These are phyloP conservation scores for Cyberlindnera euphorbiiphila DNA, from an alignment of 805 yeast species.

Conservation along the genomic window DNA sequence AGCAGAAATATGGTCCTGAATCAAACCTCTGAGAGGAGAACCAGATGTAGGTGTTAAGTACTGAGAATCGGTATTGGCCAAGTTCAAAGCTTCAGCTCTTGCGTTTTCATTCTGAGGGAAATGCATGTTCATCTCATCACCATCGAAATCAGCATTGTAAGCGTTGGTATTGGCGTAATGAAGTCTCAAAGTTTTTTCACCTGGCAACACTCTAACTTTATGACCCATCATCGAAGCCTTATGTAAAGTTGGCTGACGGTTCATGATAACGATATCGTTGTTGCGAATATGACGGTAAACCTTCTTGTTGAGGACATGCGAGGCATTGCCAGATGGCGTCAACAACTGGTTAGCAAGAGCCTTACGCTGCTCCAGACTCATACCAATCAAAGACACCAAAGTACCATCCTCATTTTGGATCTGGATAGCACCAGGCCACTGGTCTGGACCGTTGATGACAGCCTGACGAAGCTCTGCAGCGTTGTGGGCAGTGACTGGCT, in stretches of 20 bases:
- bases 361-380: conserved; percentile 91
- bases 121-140: conserved; percentile 99
- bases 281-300: conserved; percentile 93
- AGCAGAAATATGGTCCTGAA: conserved; percentile 98
- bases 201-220: conserved; percentile 92
- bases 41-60: conserved; percentile 98
- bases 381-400: conserved; percentile 73
- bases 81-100: conserved; percentile 88
- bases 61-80: conserved; percentile 97
- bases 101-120: conserved; percentile 98
- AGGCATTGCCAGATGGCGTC: conserved; percentile 68
- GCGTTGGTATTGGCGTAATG: conserved; percentile 99
- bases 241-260: conserved; percentile 98
- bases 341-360: conserved; percentile 90
- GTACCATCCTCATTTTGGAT: conserved; percentile 95
- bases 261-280: conserved; percentile 95
- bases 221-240: conserved; percentile 99
- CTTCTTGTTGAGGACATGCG: conserved; percentile 75
- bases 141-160: conserved; percentile 97
- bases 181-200: conserved; percentile 92
- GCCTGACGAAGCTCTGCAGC: conserved; percentile 89
- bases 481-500: conserved; percentile 92
- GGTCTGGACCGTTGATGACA: conserved; percentile 94
- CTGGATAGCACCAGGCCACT: conserved; percentile 98
- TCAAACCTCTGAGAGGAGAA: conserved; percentile 95